Evolutionary conservation across 495 filamentous ascomycete species (phyloP).

Genomic region (Penicillium diatomitis): DNA sequence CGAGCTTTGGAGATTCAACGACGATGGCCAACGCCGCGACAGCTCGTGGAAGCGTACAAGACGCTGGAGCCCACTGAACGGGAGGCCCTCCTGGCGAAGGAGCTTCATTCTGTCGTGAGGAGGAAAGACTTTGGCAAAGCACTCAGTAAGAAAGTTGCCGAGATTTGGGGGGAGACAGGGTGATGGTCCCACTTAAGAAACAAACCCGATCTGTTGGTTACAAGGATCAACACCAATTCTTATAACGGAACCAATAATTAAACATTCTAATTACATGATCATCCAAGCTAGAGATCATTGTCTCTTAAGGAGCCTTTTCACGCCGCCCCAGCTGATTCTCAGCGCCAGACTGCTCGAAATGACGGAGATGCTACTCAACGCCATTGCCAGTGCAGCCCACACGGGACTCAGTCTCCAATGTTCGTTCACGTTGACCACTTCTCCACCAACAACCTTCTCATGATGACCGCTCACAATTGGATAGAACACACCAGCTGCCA

Average conservation of each 20-base stretch:
- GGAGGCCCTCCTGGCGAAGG: constrained; percentile 41
- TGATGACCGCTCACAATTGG: constrained; percentile 46
- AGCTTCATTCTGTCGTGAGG: constrained; percentile 48
- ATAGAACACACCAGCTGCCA: constrained; percentile 77
- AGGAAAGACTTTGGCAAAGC: constrained; percentile 57
- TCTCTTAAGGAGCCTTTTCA: constrained; percentile 11
- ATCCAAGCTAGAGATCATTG: too few relatives aligned
- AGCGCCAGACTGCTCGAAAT: constrained; percentile 63
- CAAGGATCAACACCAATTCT: too few relatives aligned
- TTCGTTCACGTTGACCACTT: constrained; percentile 18
- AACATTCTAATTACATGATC: too few relatives aligned
- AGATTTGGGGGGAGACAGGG: constrained; percentile 53
- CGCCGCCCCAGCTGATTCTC: constrained; percentile 30
- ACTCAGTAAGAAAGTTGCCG: constrained; percentile 61
- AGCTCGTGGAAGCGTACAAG: constrained; percentile 60
- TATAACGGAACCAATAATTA: neutral
- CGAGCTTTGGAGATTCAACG: constrained; percentile 76
- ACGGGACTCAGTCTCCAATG: constrained; percentile 61
- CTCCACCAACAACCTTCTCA: constrained; percentile 25
- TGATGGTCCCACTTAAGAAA: constrained; percentile 2
- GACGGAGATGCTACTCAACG: constrained; percentile 73
- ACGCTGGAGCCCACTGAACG: constrained; percentile 38
- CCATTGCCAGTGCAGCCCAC: constrained; percentile 85
- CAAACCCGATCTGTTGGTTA: neutral
- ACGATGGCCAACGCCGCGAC: constrained; percentile 61